phyloP scores from a whole-genome alignment of 2,329 filamentous ascomycete genomes.

The Aspergillus candidus region DNA sequence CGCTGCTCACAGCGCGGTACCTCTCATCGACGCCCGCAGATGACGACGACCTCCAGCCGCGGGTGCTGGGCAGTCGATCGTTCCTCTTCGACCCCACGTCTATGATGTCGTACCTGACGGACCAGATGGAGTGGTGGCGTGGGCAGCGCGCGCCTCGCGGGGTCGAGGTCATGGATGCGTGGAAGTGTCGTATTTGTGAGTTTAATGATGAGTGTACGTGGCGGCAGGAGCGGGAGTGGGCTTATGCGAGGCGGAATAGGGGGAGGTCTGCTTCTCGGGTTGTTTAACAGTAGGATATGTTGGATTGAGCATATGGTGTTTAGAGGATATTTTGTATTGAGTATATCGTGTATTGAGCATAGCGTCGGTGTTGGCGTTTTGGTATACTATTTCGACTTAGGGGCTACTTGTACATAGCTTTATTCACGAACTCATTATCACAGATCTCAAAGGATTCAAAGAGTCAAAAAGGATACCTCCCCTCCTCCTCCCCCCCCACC shows the following conservation, averaged over 20 bases:
- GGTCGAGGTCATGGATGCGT: conserved; percentile 76
- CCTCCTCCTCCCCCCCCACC: conserved; percentile 53
- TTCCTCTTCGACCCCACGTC: conserved; percentile 61
- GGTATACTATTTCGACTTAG: neutral
- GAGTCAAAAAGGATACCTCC: conserved; percentile 54
- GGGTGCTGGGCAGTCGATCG: conserved; percentile 49
- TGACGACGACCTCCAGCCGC: conserved; percentile 14
- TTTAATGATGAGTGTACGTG: conserved; percentile 75
- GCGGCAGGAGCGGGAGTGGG: conserved; percentile 63
- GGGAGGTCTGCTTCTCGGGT: conserved; percentile 13
- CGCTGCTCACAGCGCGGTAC: conserved; percentile 41
- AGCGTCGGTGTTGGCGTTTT: neutral
- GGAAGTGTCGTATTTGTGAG: conserved; percentile 80
- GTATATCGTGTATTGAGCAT: too few relatives aligned
- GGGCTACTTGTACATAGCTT: too few relatives aligned
- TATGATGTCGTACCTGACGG: conserved; percentile 60
- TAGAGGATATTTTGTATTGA: too few relatives aligned
- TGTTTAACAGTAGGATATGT: neutral
- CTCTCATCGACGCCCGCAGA: conserved; percentile 30
- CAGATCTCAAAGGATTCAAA: conserved; percentile 9
- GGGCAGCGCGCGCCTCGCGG: conserved; percentile 67
- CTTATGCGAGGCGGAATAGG: conserved; percentile 37
- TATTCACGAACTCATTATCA: neutral
- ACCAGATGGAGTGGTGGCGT: conserved; percentile 81
- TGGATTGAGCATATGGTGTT: neutral